Conservation (phyloP, 192 early-diverging fungal species). For the Phycomyces blakesleeanus region DNA sequence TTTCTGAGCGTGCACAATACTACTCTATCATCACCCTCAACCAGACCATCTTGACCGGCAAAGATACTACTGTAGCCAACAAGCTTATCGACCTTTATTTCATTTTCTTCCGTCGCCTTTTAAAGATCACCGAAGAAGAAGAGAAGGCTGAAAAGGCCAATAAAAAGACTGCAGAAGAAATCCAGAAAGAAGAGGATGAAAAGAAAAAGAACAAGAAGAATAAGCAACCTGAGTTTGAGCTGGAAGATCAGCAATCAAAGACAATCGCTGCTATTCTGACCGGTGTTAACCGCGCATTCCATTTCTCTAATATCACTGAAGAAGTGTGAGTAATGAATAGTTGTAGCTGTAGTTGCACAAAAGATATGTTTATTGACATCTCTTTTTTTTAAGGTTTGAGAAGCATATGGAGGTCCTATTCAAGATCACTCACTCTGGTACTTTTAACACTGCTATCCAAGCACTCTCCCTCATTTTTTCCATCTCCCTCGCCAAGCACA, state of each 20-base stretch:
- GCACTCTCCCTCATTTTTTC: slow-evolving; percentile 87
- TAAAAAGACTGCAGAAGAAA: slow-evolving; percentile 26
- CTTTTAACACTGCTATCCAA: slow-evolving; percentile 92
- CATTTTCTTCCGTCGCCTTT: slow-evolving; percentile 79
- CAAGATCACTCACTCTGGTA: slow-evolving; percentile 82
- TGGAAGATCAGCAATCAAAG: slow-evolving; percentile 69
- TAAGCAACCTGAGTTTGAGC: slow-evolving; percentile 37
- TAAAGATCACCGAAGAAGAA: slow-evolving; percentile 48
- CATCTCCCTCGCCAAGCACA: slow-evolving; percentile 46
- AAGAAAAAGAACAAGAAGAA: slow-evolving; percentile 31
- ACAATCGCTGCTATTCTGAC: slow-evolving; percentile 89
- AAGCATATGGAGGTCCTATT: slow-evolving; percentile 87
- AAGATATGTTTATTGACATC: background rate
- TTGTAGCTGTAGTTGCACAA: too few species aligned
- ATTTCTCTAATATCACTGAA: slow-evolving; percentile 82
- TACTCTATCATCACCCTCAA: slow-evolving; percentile 89
- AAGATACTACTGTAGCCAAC: slow-evolving; percentile 73
- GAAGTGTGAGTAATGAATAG: slow-evolving; percentile 38
- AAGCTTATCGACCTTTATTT: slow-evolving; percentile 90
- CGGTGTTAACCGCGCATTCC: slow-evolving; percentile 93
- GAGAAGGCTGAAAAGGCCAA: slow-evolving; percentile 51
- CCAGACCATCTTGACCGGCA: slow-evolving; percentile 81
- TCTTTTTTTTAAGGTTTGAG: slow-evolving; percentile 52
- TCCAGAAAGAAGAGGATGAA: slow-evolving; percentile 18
- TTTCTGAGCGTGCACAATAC: slow-evolving; percentile 81